phyloP scores from a whole-genome alignment of 1,284 basidiomycete species.

The Leucoagaricus sp. region DNA sequence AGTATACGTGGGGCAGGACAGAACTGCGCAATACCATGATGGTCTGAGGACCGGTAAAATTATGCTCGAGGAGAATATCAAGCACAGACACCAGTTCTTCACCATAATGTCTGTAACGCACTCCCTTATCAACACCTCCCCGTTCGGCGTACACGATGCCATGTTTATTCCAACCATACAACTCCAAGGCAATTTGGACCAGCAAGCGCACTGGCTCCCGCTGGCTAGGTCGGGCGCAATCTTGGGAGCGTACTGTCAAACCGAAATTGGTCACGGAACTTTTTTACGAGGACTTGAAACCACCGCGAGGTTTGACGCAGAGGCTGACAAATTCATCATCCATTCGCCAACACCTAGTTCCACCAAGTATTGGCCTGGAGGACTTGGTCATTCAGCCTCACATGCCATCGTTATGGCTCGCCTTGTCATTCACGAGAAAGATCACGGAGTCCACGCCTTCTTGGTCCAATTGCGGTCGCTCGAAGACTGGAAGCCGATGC shows the following conservation, averaged over 20 bases:
- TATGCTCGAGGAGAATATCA: constrained; percentile 20
- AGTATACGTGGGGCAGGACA: constrained; percentile 19
- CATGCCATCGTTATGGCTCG: constrained; percentile 29
- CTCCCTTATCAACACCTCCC: constrained; percentile 23
- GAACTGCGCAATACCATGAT: constrained; percentile 22
- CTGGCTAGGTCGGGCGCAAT: constrained; percentile 22
- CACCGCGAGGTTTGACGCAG: constrained; percentile 23
- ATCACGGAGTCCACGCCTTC: constrained; percentile 25
- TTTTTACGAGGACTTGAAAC: constrained; percentile 27
- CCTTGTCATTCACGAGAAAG: constrained; percentile 15
- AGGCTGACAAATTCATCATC: constrained; percentile 24
- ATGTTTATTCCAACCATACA: constrained; percentile 27
- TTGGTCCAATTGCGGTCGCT: constrained; percentile 25
- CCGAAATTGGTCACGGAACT: constrained; percentile 22
- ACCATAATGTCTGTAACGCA: constrained; percentile 11
- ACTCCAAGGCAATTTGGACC: constrained; percentile 22
- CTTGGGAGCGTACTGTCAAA: constrained; percentile 23
- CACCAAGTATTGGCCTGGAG: constrained; percentile 27
- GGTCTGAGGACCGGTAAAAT: constrained; percentile 23
- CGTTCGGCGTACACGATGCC: constrained; percentile 21
- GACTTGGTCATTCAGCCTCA: constrained; percentile 22
- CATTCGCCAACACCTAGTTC: constrained; percentile 25
- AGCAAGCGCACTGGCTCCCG: constrained; percentile 24
- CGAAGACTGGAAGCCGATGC: constrained; percentile 19
- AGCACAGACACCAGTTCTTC: constrained; percentile 15